These are phyloP conservation scores for Komagataea norvegica DNA, from an alignment of 1,139 yeast species.

Conservation along the genomic window DNA sequence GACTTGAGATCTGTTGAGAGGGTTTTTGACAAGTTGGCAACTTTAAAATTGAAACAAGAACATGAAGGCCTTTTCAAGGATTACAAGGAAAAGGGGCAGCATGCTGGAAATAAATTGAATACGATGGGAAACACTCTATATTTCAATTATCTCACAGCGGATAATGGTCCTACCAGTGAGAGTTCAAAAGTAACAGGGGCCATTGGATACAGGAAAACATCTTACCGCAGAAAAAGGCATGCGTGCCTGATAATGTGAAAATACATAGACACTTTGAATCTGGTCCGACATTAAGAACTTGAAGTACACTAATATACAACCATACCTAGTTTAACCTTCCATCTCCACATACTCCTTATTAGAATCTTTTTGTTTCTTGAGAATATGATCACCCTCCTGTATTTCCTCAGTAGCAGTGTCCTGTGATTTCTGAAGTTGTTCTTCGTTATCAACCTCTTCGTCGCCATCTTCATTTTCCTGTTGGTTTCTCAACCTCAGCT, in stretches of 20 bases:
- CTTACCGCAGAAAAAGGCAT: constrained; percentile 6
- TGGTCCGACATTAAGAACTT: not conserved
- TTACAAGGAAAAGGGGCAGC: not conserved
- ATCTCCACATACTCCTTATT: not conserved
- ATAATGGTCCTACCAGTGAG: too few relatives aligned
- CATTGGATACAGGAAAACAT: constrained; percentile 8
- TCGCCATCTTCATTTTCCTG: not conserved
- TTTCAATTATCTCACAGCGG: too few relatives aligned
- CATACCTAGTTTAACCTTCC: not conserved
- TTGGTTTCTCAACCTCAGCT: constrained; percentile 14
- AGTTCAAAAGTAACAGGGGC: not conserved
- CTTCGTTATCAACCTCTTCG: constrained; percentile 1
- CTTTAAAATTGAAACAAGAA: constrained; percentile 9
- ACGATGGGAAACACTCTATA: not conserved
- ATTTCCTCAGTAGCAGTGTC: constrained; percentile 1
- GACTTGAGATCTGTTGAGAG: constrained; percentile 16
- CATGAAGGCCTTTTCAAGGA: constrained; percentile 4
- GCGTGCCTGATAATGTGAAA: constrained; percentile 7
- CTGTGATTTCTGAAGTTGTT: not conserved
- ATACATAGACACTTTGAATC: not conserved
- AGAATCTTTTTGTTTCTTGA: not conserved
- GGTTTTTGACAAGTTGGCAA: constrained; percentile 20
- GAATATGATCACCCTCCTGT: not conserved
- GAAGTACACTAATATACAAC: too few relatives aligned
- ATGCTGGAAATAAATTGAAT: not conserved